Percentiles rank a stretch among this genome's conserved stretches.
phyloP scores from a whole-genome alignment of 345 rosid species.

The Raphanus sativus region DNA sequence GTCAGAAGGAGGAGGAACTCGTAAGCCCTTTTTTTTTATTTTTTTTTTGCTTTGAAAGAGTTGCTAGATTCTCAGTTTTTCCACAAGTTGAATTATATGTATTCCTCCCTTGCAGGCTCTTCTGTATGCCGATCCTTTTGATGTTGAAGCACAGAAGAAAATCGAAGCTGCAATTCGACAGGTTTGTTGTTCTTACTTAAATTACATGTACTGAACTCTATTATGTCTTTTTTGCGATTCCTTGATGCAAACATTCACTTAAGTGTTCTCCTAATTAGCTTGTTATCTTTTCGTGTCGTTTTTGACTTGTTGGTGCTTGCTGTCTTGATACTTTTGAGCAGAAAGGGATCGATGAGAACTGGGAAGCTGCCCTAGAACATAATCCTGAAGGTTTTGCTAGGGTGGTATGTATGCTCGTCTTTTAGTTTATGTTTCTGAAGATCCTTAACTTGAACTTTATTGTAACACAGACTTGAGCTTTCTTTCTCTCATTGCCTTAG shows the following conservation, averaged over 20 bases:
- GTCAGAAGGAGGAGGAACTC: slow-evolving; percentile 73
- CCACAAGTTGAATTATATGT: neutral
- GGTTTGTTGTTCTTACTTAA: slow-evolving; percentile 46
- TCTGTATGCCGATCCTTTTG: slow-evolving; percentile 94
- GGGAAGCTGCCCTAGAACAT: slow-evolving; percentile 97
- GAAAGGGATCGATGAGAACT: slow-evolving; percentile 99
- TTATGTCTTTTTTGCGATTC: neutral
- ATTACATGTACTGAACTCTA: slow-evolving; percentile 1
- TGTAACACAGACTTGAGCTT: slow-evolving; percentile 41
- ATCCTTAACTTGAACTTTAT: slow-evolving; percentile 51
- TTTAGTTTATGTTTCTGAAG: slow-evolving; percentile 29
- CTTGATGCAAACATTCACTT: neutral
- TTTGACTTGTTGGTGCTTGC: slow-evolving; percentile 19
- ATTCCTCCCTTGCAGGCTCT: slow-evolving; percentile 55
- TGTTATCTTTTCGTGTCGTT: neutral
- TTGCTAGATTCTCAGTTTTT: slow-evolving; percentile 8
- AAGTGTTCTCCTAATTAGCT: neutral
- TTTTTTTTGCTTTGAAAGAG: neutral
- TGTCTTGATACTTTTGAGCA: slow-evolving; percentile 40
- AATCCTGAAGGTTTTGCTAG: slow-evolving; percentile 98
- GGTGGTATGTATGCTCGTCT: slow-evolving; percentile 67
- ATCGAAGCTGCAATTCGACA: slow-evolving; percentile 97
- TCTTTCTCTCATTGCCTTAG: slow-evolving; percentile 44
- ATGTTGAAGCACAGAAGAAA: slow-evolving; percentile 94
- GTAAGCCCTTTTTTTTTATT: slow-evolving; percentile 45